Base-by-base conservation (phyloP, 208 protist genomes). In the Acanthamoeba royreba region DNA sequence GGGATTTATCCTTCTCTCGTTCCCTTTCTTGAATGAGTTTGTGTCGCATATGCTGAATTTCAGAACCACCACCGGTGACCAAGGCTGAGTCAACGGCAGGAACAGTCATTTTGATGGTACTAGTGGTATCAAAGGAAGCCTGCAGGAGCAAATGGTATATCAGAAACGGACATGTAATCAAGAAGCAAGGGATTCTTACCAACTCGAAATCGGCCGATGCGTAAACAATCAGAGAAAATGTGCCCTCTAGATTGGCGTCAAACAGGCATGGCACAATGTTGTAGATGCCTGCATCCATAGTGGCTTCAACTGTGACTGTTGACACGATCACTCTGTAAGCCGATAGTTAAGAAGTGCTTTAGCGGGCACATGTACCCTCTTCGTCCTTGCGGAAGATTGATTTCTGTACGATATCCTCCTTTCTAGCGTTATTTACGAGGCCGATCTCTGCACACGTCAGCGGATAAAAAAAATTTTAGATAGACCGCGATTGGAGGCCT, bases 191-290 rank as follows among this genome's bases (percentile, higher is more conserved):
- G 9, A 8, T 17, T 1, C 52, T 13, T 35, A 69, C 83, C 31
- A 90, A n/a, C 83, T 90, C 83, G 47, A 90, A 69, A 38, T 90
- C 83, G 13, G 46, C n/a, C 38, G 46, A 46, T 7, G 52, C 46
- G 38, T 90, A 90, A 52, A 90, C 52, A n/a, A 90, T 55, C 49
- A 90, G 38, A 4, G 46, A 42, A 52, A 90, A 90, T 45, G 58
- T 90, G 83, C 83, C 83, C 83, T 90, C 83, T 52, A 90, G 19
- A 31, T 66, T 66, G 31, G 83, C 83, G 9, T 90, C 83, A 35
- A 90, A 90, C 49, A 90, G 53, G 33, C 83, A 90, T 2, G 83
- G 83, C 31, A 90, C 53, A 19, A 90, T 90, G 49, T 90, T 90
- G 83, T 90, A 90, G 83, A 19, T 47, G 19, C 83, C 83, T 11